Evolutionary conservation across 192 early-diverging fungal genomes (phyloP), one percentile per base, ranked within the genome.

Genomic region (Mortierella alpina): DNA sequence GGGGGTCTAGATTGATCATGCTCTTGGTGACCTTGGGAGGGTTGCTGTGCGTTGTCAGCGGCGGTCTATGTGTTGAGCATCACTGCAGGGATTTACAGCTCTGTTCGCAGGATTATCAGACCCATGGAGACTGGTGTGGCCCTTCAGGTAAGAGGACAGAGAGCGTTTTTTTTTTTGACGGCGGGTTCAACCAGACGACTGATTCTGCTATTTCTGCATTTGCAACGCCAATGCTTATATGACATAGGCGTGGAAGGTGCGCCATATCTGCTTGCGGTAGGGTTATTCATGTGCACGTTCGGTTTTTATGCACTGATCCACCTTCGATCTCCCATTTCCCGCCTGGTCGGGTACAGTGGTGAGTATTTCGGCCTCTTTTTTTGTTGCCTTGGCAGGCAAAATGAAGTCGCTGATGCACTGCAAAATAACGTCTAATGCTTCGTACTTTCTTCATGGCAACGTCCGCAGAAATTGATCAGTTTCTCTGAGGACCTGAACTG

Each of bases 311-410:
- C 75, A 4, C 49, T 78, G 56, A 23, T 12, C 14, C 47, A 71
- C 55, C 58, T 78, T 20, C 75, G 63, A 6, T 60, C 62, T 0
- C 75, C 75, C 1, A 66, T 59, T 45, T 78, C 75, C 5, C 68
- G 75, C 12, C 57, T 78, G 1, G 75, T 78, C 56, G 75, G 75
- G 42, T 78, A 78, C 20, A 78, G 75, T 56, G 75, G 75, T 78
- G 70, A 70, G 67, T 7, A 42, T 31, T 47, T 13, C 17, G 0
- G 9, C 50, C 40, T 50, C 49, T 60, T 20, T 39, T 59, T 42
- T 50, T 14, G 5, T 2, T 20, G 46, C 5, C 49, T 40, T 44
- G 23, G n/a, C 18, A 31, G 31, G 5, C 6, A 31, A 31, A 1
- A 31, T 31, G 31, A 31, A 31, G 17, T 2, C 2, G 50, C 2